These are phyloP conservation scores for Botrytis hyacinthi DNA, from an alignment of 2,329 filamentous ascomycete species.

Conservation along the genomic window DNA sequence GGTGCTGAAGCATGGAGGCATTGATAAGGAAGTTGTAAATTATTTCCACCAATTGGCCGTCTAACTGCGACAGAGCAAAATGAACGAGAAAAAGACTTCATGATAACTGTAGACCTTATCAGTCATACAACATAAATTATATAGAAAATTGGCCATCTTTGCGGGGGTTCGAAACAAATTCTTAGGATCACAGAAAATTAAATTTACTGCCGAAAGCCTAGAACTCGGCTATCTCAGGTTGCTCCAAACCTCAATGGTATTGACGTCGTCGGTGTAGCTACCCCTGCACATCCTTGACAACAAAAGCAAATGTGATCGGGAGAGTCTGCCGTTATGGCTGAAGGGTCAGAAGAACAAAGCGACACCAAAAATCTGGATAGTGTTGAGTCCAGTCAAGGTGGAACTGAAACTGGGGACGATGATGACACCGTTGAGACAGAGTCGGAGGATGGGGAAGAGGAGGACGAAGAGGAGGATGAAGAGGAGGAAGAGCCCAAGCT, in stretches of 20 bases:
- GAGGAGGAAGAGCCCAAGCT: conserved; percentile 92
- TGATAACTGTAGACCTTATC: conserved; percentile 15
- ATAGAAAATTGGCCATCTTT: conserved; percentile 7
- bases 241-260: conserved; percentile 29
- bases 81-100: conserved; percentile 33
- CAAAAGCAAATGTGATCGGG: conserved; percentile 37
- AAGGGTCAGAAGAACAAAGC: conserved; percentile 35
- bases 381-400: conserved; percentile 28
- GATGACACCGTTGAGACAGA: conserved; percentile 42
- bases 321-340: conserved; percentile 37
- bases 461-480: conserved; percentile 60
- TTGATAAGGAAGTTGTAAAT: conserved; percentile 20
- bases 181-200: background rate
- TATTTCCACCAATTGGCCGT: conserved; percentile 27
- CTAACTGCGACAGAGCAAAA: conserved; percentile 23
- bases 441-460: conserved; percentile 61
- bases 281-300: conserved; percentile 26
- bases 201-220: conserved; percentile 21
- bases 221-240: conserved; percentile 18
- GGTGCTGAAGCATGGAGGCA: conserved; percentile 43
- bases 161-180: conserved; percentile 1
- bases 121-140: conserved; percentile 5
- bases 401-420: conserved; percentile 27
- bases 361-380: conserved; percentile 30
- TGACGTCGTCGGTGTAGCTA: conserved; percentile 30